These are phyloP conservation scores for Neurospora sp. DNA, from an alignment of 495 filamentous ascomycete genomes.

Conservation along the genomic window DNA sequence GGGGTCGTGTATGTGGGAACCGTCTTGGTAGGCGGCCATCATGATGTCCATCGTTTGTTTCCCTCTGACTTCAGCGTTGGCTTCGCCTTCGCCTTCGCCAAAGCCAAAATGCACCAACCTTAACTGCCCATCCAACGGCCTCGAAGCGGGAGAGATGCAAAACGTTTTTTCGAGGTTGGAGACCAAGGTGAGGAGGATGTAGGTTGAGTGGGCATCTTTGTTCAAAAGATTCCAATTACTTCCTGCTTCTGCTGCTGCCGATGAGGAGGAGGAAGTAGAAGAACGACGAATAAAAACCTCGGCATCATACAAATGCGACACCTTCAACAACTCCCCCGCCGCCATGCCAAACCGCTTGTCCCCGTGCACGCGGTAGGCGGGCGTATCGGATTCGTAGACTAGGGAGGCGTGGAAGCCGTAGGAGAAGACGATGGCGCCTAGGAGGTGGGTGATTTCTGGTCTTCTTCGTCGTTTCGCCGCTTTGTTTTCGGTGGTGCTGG, in stretches of 20 bases:
- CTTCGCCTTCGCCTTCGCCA: background rate
- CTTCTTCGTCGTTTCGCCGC: background rate
- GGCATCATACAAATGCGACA: conserved; percentile 61
- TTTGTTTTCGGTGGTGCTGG: background rate
- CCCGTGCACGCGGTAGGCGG: conserved; percentile 64
- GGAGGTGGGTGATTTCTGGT: conserved; percentile 29
- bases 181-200: conserved; percentile 65
- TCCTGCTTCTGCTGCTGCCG: background rate
- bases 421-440: conserved; percentile 74
- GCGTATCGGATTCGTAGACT: conserved; percentile 80
- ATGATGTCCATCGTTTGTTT: conserved; percentile 64
- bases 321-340: conserved; percentile 57
- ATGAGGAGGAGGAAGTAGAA: background rate
- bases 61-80: conserved; percentile 17
- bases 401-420: conserved; percentile 83
- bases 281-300: conserved; percentile 31
- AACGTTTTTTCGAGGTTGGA: conserved; percentile 74
- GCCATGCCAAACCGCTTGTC: conserved; percentile 73
- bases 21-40: conserved; percentile 62
- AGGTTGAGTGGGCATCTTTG: conserved; percentile 27
- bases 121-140: conserved; percentile 56
- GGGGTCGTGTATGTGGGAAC: conserved; percentile 43
- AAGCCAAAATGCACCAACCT: conserved; percentile 62
- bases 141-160: conserved; percentile 60
- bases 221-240: no score